phyloP scores from a whole-genome alignment of 352 stramenopile species.

The Globisporangium abappressorium region DNA sequence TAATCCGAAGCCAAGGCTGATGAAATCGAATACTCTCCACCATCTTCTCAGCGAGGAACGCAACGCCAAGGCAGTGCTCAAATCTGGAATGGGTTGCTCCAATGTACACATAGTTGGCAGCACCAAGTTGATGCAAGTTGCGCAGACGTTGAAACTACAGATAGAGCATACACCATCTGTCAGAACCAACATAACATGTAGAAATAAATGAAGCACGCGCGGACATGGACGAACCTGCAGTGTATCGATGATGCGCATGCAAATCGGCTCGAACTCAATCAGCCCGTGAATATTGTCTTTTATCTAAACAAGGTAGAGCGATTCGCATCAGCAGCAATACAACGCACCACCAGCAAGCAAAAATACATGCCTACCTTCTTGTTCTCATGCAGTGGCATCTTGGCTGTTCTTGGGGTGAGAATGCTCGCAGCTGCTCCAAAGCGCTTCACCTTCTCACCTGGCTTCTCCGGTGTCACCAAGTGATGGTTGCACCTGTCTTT shows the following conservation, averaged over 20 bases:
- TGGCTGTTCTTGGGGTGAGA: slow-evolving; percentile 12
- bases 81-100: slow-evolving; percentile 77
- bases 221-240: slow-evolving; percentile 39
- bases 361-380: slow-evolving; percentile 36
- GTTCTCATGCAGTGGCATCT: slow-evolving; percentile 30
- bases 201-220: no score
- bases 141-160: slow-evolving; percentile 91
- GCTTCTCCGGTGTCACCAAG: slow-evolving; percentile 21
- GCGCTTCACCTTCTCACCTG: not conserved
- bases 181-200: not conserved
- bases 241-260: slow-evolving; percentile 82
- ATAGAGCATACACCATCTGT: not conserved
- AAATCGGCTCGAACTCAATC: slow-evolving; percentile 76
- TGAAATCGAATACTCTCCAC: slow-evolving; percentile 66
- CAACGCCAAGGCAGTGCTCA: slow-evolving; percentile 93
- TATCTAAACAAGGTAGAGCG: slow-evolving; percentile 35
- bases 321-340: slow-evolving; percentile 1
- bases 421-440: not conserved
- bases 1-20: slow-evolving; percentile 90
- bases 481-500: not conserved
- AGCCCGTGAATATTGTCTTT: slow-evolving; percentile 80
- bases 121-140: slow-evolving; percentile 94
- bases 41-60: slow-evolving; percentile 90
- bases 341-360: slow-evolving; percentile 3
- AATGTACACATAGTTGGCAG: slow-evolving; percentile 88